phyloP scores from a whole-genome alignment of 768 basidiomycete genomes.

The Lactarius sanguifluus region DNA sequence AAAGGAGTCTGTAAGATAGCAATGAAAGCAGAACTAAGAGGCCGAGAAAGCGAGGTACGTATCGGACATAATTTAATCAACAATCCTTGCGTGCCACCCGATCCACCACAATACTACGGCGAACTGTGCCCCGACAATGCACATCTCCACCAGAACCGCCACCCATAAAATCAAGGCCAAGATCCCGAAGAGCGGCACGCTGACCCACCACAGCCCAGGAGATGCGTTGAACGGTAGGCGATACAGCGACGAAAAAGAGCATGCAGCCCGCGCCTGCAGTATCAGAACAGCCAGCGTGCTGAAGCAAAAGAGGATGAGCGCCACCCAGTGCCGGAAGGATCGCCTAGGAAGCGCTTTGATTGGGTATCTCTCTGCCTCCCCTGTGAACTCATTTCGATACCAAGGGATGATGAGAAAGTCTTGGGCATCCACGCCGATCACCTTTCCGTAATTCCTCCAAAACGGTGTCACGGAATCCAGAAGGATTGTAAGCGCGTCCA shows the following conservation, averaged over 20 bases:
- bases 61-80: conserved; percentile 35
- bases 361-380: conserved; percentile 66
- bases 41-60: conserved; percentile 4
- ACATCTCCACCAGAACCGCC: conserved; percentile 59
- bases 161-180: conserved; percentile 65
- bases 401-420: conserved; percentile 81
- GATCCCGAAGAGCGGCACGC: conserved; percentile 64
- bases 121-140: conserved; percentile 56
- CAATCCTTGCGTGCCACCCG: conserved; percentile 64
- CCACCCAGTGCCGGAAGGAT: conserved; percentile 68
- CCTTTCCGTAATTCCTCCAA: conserved; percentile 79
- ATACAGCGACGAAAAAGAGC: conserved; percentile 53
- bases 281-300: conserved; percentile 48
- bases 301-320: conserved; percentile 52
- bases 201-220: conserved; percentile 60
- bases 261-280: conserved; percentile 59
- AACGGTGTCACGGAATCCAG: conserved; percentile 76
- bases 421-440: conserved; percentile 76
- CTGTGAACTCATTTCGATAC: conserved; percentile 83
- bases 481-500: conserved; percentile 73
- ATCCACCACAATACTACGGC: conserved; percentile 71
- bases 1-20: conserved; percentile 18
- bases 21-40: conserved; percentile 11
- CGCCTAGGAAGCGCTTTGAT: conserved; percentile 59
- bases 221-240: conserved; percentile 58